Conservation (phyloP, 2,329 filamentous ascomycete species). For the Zasmidium citrigriseum region DNA sequence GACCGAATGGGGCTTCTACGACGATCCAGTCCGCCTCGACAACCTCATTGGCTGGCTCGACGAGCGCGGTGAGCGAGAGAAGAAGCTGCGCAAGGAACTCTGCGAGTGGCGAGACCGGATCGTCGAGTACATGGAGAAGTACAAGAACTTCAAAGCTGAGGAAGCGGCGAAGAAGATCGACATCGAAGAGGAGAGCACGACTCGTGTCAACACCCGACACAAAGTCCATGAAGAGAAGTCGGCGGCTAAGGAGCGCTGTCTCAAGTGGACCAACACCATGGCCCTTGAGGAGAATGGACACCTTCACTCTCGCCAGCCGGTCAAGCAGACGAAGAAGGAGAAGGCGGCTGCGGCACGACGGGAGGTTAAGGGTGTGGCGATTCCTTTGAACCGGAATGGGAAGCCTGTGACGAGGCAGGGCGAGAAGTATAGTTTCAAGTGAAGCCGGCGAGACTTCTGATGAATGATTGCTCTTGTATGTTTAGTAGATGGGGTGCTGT, state of each 20-base stretch:
- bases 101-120: constrained; percentile 72
- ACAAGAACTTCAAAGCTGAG: constrained; percentile 42
- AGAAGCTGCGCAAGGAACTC: constrained; percentile 85
- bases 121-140: constrained; percentile 65
- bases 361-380: constrained; percentile 39
- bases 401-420: constrained; percentile 55
- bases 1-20: constrained; percentile 87
- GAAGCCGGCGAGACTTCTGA: background rate
- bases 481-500: background rate
- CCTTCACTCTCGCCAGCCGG: constrained; percentile 30
- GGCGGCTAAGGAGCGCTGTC: constrained; percentile 58
- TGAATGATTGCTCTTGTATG: no score
- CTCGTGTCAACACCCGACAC: constrained; percentile 63
- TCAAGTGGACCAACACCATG: constrained; percentile 66
- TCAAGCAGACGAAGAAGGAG: constrained; percentile 37
- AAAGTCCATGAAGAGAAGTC: constrained; percentile 60
- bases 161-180: constrained; percentile 53
- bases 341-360: constrained; percentile 31
- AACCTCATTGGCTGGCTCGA: constrained; percentile 86
- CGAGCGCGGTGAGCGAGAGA: constrained; percentile 79
- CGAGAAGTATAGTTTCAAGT: constrained; percentile 42
- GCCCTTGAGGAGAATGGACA: constrained; percentile 46
- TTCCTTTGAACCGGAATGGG: constrained; percentile 47
- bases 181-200: constrained; percentile 46
- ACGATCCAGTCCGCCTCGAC: constrained; percentile 76